Percentiles rank a stretch among this genome's conserved stretches.
Conservation (phyloP, 129 eudicot species). For the Tanacetum coccineum region DNA sequence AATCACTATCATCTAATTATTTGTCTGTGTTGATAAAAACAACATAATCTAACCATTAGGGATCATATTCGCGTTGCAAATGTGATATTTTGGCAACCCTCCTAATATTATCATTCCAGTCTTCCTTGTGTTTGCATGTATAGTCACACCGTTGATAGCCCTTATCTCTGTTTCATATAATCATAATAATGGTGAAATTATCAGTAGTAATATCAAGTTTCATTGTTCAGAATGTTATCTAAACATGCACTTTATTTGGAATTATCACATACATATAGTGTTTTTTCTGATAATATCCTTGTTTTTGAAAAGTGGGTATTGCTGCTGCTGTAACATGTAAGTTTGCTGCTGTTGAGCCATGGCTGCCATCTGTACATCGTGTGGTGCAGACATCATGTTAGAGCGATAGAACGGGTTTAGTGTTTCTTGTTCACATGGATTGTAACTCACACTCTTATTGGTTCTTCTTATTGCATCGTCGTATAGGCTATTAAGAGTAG, state of each 20-base stretch:
- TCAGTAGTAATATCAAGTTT: too few species aligned
- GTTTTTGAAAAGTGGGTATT: too few species aligned
- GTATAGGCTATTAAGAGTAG: constrained; percentile 74
- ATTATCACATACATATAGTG: too few species aligned
- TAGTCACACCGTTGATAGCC: constrained; percentile 77
- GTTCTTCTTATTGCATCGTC: constrained; percentile 71
- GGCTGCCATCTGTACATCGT: constrained; percentile 68
- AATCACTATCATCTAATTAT: constrained; percentile 96
- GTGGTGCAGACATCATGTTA: constrained; percentile 56
- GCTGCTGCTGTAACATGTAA: constrained; percentile 24
- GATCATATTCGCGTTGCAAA: constrained; percentile 96
- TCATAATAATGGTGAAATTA: too few species aligned
- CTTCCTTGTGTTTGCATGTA: constrained; percentile 76
- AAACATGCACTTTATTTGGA: too few species aligned
- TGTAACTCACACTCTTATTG: constrained; percentile 61
- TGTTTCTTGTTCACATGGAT: constrained; percentile 70
- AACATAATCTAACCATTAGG: constrained; percentile 91
- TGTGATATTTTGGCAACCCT: constrained; percentile 94
- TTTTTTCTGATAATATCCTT: too few species aligned
- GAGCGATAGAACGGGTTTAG: constrained; percentile 75
- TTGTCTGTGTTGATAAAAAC: constrained; percentile 86
- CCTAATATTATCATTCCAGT: constrained; percentile 90
- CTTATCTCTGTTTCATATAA: constrained; percentile 53
- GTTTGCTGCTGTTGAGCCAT: constrained; percentile 29
- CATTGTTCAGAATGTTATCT: too few species aligned